Conservation (phyloP, 2,329 filamentous ascomycete genomes). For the Pezicula radicicola region DNA sequence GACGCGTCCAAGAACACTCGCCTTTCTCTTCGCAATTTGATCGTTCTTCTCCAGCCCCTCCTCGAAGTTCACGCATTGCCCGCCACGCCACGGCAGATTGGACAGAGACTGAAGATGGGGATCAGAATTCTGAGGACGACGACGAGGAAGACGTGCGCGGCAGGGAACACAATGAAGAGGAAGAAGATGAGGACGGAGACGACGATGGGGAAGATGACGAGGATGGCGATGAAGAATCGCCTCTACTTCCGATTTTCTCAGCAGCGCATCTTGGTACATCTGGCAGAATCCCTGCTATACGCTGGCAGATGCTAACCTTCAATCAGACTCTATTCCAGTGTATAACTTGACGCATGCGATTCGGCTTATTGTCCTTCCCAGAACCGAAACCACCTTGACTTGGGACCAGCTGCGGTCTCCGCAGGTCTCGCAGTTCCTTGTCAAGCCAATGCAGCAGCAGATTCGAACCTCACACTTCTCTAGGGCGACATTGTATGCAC, state of each 20-base stretch:
- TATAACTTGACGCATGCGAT: conserved; percentile 91
- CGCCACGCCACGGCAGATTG: conserved; percentile 58
- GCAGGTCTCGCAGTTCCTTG: conserved; percentile 90
- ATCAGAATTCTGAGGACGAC: conserved; percentile 21
- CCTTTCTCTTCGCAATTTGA: conserved; percentile 29
- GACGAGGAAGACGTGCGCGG: conserved; percentile 17
- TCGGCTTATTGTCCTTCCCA: conserved; percentile 75
- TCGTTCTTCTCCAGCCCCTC: conserved; percentile 18
- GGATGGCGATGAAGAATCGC: conserved; percentile 37
- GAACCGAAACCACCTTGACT: conserved; percentile 86
- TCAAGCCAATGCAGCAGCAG: conserved; percentile 93
- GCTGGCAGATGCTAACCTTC: conserved; percentile 20
- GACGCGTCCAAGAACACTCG: conserved; percentile 24
- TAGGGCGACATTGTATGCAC: conserved; percentile 79
- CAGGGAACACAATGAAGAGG: conserved; percentile 25
- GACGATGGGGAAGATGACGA: conserved; percentile 36
- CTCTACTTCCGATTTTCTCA: conserved; percentile 75
- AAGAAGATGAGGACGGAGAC: conserved; percentile 35
- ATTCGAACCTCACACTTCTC: conserved; percentile 82
- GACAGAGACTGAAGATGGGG: conserved; percentile 57
- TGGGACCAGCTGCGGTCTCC: conserved; percentile 97
- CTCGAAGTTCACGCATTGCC: conserved; percentile 12
- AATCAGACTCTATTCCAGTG: conserved; percentile 75
- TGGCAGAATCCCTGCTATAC: neutral
- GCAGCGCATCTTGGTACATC: conserved; percentile 68